Base-by-base conservation (phyloP, 2,329 filamentous ascomycete species). In the Phymatotrichopsis omnivora region DNA sequence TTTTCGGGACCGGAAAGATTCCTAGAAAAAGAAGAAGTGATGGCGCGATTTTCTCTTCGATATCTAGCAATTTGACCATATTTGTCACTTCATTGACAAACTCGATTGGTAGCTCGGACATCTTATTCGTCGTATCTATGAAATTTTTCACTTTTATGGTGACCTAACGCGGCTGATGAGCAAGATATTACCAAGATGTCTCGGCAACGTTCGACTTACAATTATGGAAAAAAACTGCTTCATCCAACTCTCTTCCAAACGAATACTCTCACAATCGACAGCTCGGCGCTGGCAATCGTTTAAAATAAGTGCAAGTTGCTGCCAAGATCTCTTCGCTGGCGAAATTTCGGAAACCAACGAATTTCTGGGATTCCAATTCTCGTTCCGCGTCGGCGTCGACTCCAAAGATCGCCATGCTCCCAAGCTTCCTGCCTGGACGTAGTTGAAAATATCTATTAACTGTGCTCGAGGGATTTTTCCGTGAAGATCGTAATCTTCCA, bases 191-290 rank as follows among this genome's bases (percentile, higher is more conserved):
- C 6, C 22, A 2, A 10, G 10, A 14, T 19, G 34, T 22, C 32
- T 10, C n/a, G n/a, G n/a, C n/a, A n/a, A n/a, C n/a, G n/a, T n/a
- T n/a, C n/a, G n/a, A n/a, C n/a, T n/a, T 38, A 45, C 42, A 24
- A 38, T 45, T 7, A 32, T 11, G 22, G 37, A 27, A 27, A 45
- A 45, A 3, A 38, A 24, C 16, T 32, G 8, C 7, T 14, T 27
- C 42, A 45, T 45, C 42, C 42, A 45, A 5, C 5, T 5, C 20
- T 45, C 19, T n/a, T 7, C 10, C 25, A 38, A 45, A 2, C 3
- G 6, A 25, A 45, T n/a, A 12, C 20, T 24, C 25, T 38, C 12
- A 7, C 33, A 38, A 7, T 19, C 4, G 19, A 27, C 38, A 5
- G 25, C 4, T 24, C 28, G 42, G 14, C 12, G 17, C 17, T 20